These are phyloP conservation scores for Xylaria venustula DNA, from an alignment of 495 filamentous ascomycete species.

Conservation along the genomic window DNA sequence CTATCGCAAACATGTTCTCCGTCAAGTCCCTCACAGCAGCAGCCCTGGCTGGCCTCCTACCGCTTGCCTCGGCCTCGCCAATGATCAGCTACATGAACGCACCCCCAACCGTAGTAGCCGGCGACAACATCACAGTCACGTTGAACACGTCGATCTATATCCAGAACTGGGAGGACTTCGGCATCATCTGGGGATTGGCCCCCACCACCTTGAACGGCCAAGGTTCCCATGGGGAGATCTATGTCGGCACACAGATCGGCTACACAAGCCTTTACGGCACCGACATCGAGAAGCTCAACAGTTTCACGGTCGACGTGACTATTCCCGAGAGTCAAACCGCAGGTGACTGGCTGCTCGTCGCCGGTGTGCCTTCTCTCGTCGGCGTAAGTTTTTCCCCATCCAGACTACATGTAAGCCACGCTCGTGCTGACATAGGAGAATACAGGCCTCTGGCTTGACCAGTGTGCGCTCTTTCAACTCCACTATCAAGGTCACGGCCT, in stretches of 20 bases:
- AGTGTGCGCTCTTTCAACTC: slow-evolving; percentile 18
- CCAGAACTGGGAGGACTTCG: slow-evolving; percentile 34
- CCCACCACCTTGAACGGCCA: slow-evolving; percentile 12
- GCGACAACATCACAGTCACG: slow-evolving; percentile 15
- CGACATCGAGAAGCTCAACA: slow-evolving; percentile 21
- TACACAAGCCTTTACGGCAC: slow-evolving; percentile 25
- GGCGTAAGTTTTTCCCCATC: slow-evolving; percentile 20
- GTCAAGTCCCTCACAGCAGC: slow-evolving; percentile 9
- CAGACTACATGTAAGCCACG: too few relatives aligned
- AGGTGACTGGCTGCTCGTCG: slow-evolving; percentile 52
- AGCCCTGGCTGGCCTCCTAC: slow-evolving; percentile 12
- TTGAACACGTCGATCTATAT: slow-evolving; percentile 25
- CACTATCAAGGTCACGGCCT: slow-evolving; percentile 20
- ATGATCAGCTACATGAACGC: slow-evolving; percentile 12
- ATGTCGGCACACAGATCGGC: slow-evolving; percentile 22
- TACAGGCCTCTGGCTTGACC: slow-evolving; percentile 23
- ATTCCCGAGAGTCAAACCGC: slow-evolving; percentile 43
- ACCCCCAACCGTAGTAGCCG: slow-evolving; percentile 15
- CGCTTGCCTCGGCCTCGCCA: slow-evolving; percentile 13
- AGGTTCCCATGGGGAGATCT: slow-evolving; percentile 18
- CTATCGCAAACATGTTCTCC: slow-evolving; percentile 22
- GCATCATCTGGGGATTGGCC: slow-evolving; percentile 27
- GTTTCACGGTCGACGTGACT: slow-evolving; percentile 36
- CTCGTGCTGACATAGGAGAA: slow-evolving; percentile 6
- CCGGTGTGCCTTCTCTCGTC: slow-evolving; percentile 34